phyloP scores from a whole-genome alignment of 2,329 filamentous ascomycete species.

The Davidsoniella neocaledoniae region DNA sequence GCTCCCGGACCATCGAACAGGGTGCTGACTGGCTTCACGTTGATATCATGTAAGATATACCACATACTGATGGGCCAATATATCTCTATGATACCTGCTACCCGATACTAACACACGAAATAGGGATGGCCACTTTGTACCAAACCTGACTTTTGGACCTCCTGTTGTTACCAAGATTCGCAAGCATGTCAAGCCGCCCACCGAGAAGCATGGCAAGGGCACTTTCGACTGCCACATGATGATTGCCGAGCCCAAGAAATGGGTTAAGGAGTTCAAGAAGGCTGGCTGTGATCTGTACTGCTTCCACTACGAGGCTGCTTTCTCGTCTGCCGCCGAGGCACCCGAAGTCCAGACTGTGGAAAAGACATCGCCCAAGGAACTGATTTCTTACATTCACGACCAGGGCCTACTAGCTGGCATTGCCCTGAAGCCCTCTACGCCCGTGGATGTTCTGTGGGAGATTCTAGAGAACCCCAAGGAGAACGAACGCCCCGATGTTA shows the following conservation, averaged over 20 bases:
- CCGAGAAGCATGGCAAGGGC: constrained; percentile 54
- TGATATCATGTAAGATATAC: constrained; percentile 55
- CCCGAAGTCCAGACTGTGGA: constrained; percentile 52
- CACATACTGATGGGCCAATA: too few relatives aligned
- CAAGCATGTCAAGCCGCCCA: constrained; percentile 62
- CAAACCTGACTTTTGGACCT: constrained; percentile 93
- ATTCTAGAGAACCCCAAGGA: constrained; percentile 58
- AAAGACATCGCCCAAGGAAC: constrained; percentile 65
- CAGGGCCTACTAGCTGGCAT: constrained; percentile 80
- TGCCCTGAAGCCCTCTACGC: constrained; percentile 84
- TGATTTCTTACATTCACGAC: constrained; percentile 83
- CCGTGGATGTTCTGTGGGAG: constrained; percentile 82
- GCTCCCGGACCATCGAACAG: constrained; percentile 66
- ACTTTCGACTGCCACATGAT: constrained; percentile 99
- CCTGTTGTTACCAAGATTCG: constrained; percentile 92
- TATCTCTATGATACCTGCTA: background rate
- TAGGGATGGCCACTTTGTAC: constrained; percentile 97
- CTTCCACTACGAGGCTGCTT: constrained; percentile 96
- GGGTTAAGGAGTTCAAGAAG: constrained; percentile 87
- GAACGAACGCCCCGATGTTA: constrained; percentile 74
- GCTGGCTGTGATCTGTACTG: constrained; percentile 98
- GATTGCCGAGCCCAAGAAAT: constrained; percentile 98
- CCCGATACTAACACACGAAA: background rate
- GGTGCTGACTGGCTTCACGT: constrained; percentile 90
- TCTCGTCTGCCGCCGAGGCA: constrained; percentile 69